phyloP scores from a whole-genome alignment of 176 grass and related monocot species.

The Calamus simplicifolius region DNA sequence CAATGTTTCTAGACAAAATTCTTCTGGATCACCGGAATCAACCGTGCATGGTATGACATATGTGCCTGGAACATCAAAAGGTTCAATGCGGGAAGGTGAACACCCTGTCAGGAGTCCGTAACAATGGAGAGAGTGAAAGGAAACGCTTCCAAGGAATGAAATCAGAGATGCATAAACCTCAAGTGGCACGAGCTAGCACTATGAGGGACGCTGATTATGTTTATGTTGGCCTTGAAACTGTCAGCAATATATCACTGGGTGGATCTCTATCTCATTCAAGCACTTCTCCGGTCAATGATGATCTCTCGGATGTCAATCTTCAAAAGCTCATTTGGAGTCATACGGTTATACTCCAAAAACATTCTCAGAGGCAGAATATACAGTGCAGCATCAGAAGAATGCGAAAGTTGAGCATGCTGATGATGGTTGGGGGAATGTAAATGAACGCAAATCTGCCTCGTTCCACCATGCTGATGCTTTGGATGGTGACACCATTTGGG shows the following conservation, averaged over 20 bases:
- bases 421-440: no score
- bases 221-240: no score
- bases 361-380: background rate
- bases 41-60: slow-evolving; percentile 14
- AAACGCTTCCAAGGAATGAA: background rate
- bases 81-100: slow-evolving; percentile 15
- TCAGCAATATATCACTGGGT: slow-evolving; percentile 1
- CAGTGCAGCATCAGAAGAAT: background rate
- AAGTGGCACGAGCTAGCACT: background rate
- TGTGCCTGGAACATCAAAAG: slow-evolving; percentile 8
- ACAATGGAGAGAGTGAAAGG: background rate
- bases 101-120: slow-evolving; percentile 18
- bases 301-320: background rate
- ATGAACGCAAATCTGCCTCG: slow-evolving; percentile 9
- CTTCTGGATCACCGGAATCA: slow-evolving; percentile 26
- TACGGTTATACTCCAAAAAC: background rate
- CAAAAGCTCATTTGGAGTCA: background rate
- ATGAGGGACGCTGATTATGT: no score
- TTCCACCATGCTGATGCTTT: slow-evolving; percentile 15
- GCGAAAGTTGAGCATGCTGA: no score
- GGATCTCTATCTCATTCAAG: slow-evolving; percentile 19
- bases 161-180: background rate
- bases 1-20: slow-evolving; percentile 41
- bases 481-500: slow-evolving; percentile 28
- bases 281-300: background rate